These are phyloP conservation scores for Ceratocystis alfenasii DNA, from an alignment of 2,329 filamentous ascomycete species.

Conservation along the genomic window DNA sequence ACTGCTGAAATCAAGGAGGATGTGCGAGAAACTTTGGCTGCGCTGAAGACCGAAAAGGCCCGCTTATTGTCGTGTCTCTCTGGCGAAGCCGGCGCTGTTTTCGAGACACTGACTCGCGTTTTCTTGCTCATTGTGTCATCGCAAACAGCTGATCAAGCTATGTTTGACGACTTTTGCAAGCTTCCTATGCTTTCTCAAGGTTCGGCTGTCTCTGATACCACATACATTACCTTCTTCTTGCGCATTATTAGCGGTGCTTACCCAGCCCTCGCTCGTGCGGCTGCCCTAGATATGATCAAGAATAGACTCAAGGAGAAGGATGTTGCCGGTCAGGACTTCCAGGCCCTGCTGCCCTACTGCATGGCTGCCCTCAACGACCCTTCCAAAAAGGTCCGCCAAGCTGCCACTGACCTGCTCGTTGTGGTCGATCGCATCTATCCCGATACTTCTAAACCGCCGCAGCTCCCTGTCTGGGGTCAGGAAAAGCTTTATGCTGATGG, in stretches of 20 bases:
- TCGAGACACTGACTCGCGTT: constrained; percentile 46
- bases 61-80: constrained; percentile 42
- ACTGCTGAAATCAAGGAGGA: constrained; percentile 30
- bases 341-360: constrained; percentile 71
- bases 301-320: constrained; percentile 42
- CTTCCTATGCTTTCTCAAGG: constrained; percentile 43
- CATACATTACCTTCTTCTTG: constrained; percentile 65
- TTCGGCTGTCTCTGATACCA: constrained; percentile 45
- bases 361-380: constrained; percentile 63
- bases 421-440: constrained; percentile 42
- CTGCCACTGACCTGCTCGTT: constrained; percentile 56
- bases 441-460: constrained; percentile 28
- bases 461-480: constrained; percentile 45
- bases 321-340: constrained; percentile 50
- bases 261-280: constrained; percentile 54
- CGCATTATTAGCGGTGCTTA: constrained; percentile 62
- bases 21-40: constrained; percentile 32
- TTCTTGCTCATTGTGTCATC: constrained; percentile 44
- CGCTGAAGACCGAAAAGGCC: constrained; percentile 31
- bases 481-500: constrained; percentile 51
- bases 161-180: constrained; percentile 42
- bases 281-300: constrained; percentile 56
- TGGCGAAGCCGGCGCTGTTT: constrained; percentile 40
- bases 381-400: constrained; percentile 62
- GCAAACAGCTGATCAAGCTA: constrained; percentile 30